Evolutionary conservation across 352 stramenopile genomes (phyloP).

Genomic region (Globisporangium radiosum): DNA sequence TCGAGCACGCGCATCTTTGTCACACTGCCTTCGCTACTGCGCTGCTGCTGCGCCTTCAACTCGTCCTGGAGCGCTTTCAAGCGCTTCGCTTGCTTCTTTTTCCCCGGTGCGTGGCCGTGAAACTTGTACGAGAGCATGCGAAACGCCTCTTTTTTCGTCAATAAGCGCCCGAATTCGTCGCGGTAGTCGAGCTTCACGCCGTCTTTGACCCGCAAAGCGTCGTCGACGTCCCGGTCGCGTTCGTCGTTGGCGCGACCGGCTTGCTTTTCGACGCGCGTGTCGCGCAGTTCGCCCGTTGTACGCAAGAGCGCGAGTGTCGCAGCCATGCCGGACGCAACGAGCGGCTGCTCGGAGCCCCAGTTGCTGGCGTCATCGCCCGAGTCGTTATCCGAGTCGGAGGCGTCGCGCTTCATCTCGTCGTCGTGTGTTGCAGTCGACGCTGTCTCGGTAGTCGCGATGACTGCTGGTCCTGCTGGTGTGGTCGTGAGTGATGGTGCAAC

Average conservation of each 20-base stretch:
- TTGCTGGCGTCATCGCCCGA: constrained; percentile 43
- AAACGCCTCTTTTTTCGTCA: constrained; percentile 98
- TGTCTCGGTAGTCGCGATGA: too few species aligned
- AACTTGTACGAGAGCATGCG: constrained; percentile 98
- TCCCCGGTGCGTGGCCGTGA: constrained; percentile 94
- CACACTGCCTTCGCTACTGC: constrained; percentile 67
- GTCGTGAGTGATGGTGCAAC: neutral
- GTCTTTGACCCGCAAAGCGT: constrained; percentile 81
- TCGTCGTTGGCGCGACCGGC: constrained; percentile 93
- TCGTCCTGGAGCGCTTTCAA: constrained; percentile 85
- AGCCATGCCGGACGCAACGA: constrained; percentile 84
- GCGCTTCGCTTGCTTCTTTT: constrained; percentile 97
- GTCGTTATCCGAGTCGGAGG: constrained; percentile 28
- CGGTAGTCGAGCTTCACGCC: constrained; percentile 95
- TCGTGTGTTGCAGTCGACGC: neutral
- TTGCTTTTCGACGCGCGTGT: constrained; percentile 86
- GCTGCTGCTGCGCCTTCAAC: constrained; percentile 60
- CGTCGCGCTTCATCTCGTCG: constrained; percentile 31
- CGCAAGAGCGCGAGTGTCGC: constrained; percentile 90
- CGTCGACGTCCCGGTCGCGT: constrained; percentile 88
- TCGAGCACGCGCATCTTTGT: constrained; percentile 85
- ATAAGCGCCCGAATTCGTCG: constrained; percentile 93
- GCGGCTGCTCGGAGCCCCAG: constrained; percentile 81
- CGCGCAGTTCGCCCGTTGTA: constrained; percentile 89
- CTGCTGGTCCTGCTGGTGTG: neutral